A percentile compares a stretch with the other conserved stretches of the same genome.
These are phyloP conservation scores for Ustilago esculenta DNA, from an alignment of 1,284 basidiomycete genomes.

Conservation along the genomic window DNA sequence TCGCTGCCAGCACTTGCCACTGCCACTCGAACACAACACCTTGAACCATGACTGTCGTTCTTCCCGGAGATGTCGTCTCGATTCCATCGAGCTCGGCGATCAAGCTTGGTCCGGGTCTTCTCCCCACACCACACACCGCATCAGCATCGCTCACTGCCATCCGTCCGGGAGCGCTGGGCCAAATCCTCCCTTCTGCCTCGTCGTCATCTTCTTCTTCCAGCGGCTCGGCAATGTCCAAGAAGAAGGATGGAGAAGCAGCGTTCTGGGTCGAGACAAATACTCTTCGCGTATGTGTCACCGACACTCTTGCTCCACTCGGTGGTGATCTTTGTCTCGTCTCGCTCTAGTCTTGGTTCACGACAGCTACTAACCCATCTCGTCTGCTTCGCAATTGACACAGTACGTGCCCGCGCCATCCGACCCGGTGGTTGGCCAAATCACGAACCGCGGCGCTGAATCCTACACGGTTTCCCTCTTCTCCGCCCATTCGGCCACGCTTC, in stretches of 20 bases:
- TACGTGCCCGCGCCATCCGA: conserved; percentile 58
- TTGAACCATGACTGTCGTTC: conserved; percentile 53
- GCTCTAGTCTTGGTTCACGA: too few species aligned
- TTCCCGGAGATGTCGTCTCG: conserved; percentile 55
- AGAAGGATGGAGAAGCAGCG: conserved; percentile 11
- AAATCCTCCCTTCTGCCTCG: conserved; percentile 23
- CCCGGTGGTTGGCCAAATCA: conserved; percentile 60
- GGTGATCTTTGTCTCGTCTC: neutral
- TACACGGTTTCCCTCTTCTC: conserved; percentile 60
- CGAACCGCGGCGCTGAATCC: conserved; percentile 54
- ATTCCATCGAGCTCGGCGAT: conserved; percentile 17
- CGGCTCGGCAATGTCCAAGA: conserved; percentile 1
- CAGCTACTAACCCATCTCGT: too few species aligned
- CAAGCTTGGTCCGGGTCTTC: conserved; percentile 56
- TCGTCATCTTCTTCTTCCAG: neutral
- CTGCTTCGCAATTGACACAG: too few species aligned
- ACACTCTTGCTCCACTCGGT: neutral
- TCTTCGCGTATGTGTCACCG: conserved; percentile 25
- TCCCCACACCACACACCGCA: conserved; percentile 27
- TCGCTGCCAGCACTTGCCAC: too few species aligned
- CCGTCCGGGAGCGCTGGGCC: conserved; percentile 43
- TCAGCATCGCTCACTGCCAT: conserved; percentile 39
- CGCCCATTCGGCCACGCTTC: conserved; percentile 53
- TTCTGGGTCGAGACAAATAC: conserved; percentile 58
- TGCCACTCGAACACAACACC: too few species aligned